Conservation (phyloP, 164 flowering plant species). For the Euptelea pleiosperma region DNA sequence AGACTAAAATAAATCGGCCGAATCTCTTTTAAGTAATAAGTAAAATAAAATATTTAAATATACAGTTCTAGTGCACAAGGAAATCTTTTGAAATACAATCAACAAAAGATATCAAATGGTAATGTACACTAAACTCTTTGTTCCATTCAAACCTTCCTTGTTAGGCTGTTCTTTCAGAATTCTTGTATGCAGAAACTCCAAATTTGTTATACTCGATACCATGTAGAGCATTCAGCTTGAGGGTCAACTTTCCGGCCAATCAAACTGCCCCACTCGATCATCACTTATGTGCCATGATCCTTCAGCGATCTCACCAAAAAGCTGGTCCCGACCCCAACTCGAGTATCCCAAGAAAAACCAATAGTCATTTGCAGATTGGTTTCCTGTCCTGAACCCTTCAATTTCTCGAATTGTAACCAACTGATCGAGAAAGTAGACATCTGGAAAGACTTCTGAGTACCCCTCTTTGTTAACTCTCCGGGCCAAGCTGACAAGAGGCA, state of each 20-base stretch:
- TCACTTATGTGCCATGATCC: constrained; percentile 59
- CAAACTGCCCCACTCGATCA: constrained; percentile 20
- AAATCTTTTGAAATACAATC: too few species aligned
- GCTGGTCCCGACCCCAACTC: constrained; percentile 80
- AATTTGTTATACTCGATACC: too few species aligned
- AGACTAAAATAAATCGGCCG: too few species aligned
- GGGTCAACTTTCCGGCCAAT: constrained; percentile 39
- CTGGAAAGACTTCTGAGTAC: constrained; percentile 48
- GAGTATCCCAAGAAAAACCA: constrained; percentile 93
- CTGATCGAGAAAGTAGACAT: constrained; percentile 64
- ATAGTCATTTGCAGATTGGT: constrained; percentile 37
- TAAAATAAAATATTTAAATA: too few species aligned
- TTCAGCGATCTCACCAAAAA: constrained; percentile 66
- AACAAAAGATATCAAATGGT: too few species aligned
- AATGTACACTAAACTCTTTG: too few species aligned
- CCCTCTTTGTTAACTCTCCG: constrained; percentile 23
- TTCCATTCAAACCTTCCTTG: too few species aligned
- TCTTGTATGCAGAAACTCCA: too few species aligned
- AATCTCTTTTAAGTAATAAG: too few species aligned
- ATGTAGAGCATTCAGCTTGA: not conserved
- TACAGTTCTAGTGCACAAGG: too few species aligned
- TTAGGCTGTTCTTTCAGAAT: too few species aligned
- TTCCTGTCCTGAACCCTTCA: constrained; percentile 43
- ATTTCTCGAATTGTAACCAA: constrained; percentile 37
- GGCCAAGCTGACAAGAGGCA: constrained; percentile 67